Evolutionary conservation across 2,329 filamentous ascomycete species (phyloP).

Genomic region (Epichloe sp.): DNA sequence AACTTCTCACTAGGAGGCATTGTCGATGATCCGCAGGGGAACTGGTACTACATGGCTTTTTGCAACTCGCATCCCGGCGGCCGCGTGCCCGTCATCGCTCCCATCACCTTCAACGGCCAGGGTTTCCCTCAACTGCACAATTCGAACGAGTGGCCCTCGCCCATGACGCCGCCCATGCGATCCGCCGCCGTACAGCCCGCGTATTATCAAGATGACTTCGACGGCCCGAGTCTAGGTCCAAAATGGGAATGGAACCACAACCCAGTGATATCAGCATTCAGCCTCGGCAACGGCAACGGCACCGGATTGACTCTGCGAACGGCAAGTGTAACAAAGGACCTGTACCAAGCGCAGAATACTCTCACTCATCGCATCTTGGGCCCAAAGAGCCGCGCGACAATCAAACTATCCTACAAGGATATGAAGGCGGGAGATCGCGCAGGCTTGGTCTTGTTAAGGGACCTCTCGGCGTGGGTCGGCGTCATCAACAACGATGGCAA

Average conservation of each 20-base stretch:
- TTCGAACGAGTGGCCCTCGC: not conserved
- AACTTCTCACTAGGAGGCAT: not conserved
- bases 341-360: not conserved
- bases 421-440: not conserved
- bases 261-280: not conserved
- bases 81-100: not conserved
- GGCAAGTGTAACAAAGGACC: not conserved
- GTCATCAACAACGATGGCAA: not conserved
- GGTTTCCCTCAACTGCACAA: not conserved
- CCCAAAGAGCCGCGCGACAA: not conserved
- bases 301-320: not conserved
- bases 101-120: not conserved
- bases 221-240: not conserved
- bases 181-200: not conserved
- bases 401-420: not conserved
- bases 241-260: conserved; percentile 1
- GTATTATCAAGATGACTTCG: not conserved
- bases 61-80: not conserved
- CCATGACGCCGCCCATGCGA: not conserved
- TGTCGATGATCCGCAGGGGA: not conserved
- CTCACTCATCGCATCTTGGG: not conserved
- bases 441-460: not conserved
- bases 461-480: not conserved
- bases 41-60: conserved; percentile 1
- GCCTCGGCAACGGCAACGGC: not conserved